Evolutionary conservation across 768 basidiomycete species (phyloP), one percentile per base, ranked within the genome.

Genomic region (Lyophyllum shimeji): DNA sequence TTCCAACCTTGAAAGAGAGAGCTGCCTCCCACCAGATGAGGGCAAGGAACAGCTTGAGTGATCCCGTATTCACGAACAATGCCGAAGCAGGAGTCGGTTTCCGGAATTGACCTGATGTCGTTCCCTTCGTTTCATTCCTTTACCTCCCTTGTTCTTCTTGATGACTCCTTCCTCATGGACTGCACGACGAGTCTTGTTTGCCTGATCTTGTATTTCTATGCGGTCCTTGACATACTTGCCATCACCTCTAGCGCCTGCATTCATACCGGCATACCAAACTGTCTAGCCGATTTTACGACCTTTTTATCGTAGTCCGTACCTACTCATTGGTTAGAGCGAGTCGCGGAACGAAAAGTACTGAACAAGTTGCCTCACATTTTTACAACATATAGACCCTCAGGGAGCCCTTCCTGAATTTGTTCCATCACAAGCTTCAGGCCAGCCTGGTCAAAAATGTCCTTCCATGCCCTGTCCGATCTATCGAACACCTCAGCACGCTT

Each of bases 391-490:
- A 98, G 66, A 15, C 86, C 93, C 46, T 74, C 78, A 0, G 93
- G 93, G 46, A 98, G 82, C 1, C 96, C 96, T 7, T 82, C 74
- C 66, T 99, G 96, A 0, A 90, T 73, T 62, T 90, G 81, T 58
- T 97, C 86, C 62, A 80, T 73, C 12, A 95, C 68, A 23, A 98
- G 69, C 6, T 66, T 78, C 40, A 98, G 70, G 8, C 89, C 92
- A 6, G 94, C 93, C 47, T 81, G 71, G 33, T 74, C 64, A 68
- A 99, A 98, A 18, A 87, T 73, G 4, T 74, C 67, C 65, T 90
- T 88, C 89, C 93, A 98, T 24, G 86, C 85, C 56, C 74, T 68
- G 71, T 95, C 89, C 7, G 94, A 96, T 66, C 95, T 97, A 62
- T 1, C 45, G 12, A 48, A 53, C 6, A 56, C 37, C 55, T 44